A percentile compares a stretch with the other conserved stretches of the same genome.
Conservation (phyloP, 805 yeast genomes). For the Candida coleopterorum region DNA sequence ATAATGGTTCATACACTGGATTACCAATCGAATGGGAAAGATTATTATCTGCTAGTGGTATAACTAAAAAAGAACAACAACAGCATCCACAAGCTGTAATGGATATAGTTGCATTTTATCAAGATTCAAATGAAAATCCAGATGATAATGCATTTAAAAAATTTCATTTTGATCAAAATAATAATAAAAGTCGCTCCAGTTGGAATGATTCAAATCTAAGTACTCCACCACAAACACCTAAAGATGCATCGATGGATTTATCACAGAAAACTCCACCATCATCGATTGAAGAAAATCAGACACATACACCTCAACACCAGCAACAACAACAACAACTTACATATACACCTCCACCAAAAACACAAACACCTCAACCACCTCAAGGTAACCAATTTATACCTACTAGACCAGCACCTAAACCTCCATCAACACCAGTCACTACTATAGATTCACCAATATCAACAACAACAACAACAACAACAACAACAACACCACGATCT, state of each 20-base stretch:
- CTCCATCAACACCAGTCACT: conserved; percentile 27
- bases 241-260: not conserved
- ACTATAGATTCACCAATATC: not conserved
- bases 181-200: conserved; percentile 7
- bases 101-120: conserved; percentile 85
- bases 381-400: conserved; percentile 51
- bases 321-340: conserved; percentile 3
- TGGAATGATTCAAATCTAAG: conserved; percentile 6
- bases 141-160: conserved; percentile 43
- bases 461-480: conserved; percentile 7
- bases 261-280: conserved; percentile 3
- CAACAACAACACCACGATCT: conserved; percentile 11
- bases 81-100: conserved; percentile 92
- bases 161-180: conserved; percentile 26
- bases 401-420: conserved; percentile 65
- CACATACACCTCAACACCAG: conserved; percentile 4
- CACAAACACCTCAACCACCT: conserved; percentile 10
- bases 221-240: conserved; percentile 8
- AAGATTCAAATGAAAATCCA: conserved; percentile 45
- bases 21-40: conserved; percentile 91
- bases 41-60: conserved; percentile 77
- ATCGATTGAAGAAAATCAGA: conserved; percentile 1
- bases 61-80: conserved; percentile 81
- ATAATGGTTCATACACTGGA: conserved; percentile 85
- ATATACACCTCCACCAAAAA: not conserved